Conservation (phyloP, 129 eudicot species). For the carrot (Daucus carota) region DNA sequence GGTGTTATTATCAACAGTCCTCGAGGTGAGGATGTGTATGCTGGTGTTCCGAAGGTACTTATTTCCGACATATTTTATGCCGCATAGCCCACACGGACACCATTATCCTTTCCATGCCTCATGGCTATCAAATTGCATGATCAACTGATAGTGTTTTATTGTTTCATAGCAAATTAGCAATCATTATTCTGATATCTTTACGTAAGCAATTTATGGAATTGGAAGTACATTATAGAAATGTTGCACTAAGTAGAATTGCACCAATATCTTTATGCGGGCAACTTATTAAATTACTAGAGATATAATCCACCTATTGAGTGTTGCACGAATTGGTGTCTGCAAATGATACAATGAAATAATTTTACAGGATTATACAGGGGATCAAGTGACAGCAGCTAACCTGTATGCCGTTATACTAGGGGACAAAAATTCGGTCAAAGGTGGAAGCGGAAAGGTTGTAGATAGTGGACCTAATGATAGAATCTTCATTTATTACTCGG, state of each 20-base stretch:
- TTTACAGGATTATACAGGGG: conserved; percentile 66
- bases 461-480: conserved; percentile 66
- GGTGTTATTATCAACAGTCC: conserved; percentile 80
- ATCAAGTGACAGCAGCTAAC: conserved; percentile 55
- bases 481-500: conserved; percentile 81
- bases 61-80: not conserved
- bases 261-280: not conserved
- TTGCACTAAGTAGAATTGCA: not conserved
- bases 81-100: not conserved
- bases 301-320: not conserved
- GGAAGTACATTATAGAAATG: not conserved
- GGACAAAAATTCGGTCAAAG: conserved; percentile 51
- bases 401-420: conserved; percentile 77
- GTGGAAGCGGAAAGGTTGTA: conserved; percentile 92
- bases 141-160: not conserved
- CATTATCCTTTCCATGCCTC: too few species aligned
- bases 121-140: not conserved
- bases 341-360: not conserved
- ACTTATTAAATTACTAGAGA: not conserved
- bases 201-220: not conserved
- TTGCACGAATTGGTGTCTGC: not conserved
- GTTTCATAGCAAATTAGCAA: not conserved
- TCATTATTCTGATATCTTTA: not conserved
- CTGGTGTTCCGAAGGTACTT: conserved; percentile 82
- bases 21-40: conserved; percentile 59